phyloP scores from a whole-genome alignment of 2,329 filamentous ascomycete genomes.

The Botrytis galanthina region DNA sequence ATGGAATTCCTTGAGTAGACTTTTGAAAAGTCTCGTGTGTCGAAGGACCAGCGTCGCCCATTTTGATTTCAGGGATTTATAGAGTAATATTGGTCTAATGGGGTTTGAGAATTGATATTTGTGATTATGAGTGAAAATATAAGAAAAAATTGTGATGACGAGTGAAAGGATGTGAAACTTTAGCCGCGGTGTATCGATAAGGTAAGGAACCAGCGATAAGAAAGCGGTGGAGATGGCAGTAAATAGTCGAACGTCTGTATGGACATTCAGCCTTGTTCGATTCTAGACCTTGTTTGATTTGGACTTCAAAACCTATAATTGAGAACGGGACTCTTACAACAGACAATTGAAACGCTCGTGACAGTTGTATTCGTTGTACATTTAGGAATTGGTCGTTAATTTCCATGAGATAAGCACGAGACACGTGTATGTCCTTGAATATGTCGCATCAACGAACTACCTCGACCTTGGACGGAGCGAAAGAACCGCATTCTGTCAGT shows the following conservation, averaged over 20 bases:
- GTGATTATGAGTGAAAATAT: background rate
- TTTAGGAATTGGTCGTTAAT: too few species aligned
- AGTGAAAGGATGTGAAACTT: background rate
- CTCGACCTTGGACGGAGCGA: conserved; percentile 43
- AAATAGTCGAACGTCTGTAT: background rate
- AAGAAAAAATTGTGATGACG: background rate
- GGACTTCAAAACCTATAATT: background rate
- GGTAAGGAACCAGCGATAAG: conserved; percentile 14
- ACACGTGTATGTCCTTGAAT: background rate
- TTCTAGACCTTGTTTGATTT: conserved; percentile 4
- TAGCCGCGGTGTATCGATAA: conserved; percentile 7
- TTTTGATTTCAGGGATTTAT: background rate
- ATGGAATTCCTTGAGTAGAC: conserved; percentile 30
- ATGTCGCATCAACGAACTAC: conserved; percentile 38
- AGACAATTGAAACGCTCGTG: background rate
- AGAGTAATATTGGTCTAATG: background rate
- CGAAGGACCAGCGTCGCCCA: background rate
- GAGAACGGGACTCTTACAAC: background rate
- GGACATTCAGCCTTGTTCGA: background rate
- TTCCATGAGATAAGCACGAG: background rate
- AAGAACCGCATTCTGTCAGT: conserved; percentile 76
- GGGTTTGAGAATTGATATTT: background rate
- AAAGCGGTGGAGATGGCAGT: conserved; percentile 21
- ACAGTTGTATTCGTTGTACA: background rate
- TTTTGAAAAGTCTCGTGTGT: background rate